phyloP scores from a whole-genome alignment of 495 filamentous ascomycete genomes.

The Lindgomyces ingoldianus region DNA sequence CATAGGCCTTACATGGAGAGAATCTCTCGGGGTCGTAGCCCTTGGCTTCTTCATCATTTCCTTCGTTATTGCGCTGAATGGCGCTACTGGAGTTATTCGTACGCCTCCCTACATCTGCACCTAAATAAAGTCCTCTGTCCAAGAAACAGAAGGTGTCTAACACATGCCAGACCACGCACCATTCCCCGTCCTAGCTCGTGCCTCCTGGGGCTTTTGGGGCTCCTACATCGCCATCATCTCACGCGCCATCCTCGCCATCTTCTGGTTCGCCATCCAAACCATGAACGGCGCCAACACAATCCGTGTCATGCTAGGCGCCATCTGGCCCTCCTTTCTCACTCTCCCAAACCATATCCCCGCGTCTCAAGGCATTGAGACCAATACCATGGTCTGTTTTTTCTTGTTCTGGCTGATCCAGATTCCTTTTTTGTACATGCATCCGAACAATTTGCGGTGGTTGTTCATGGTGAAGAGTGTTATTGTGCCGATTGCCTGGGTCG shows the following conservation, averaged over 20 bases:
- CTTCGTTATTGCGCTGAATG: constrained; percentile 64
- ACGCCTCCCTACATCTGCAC: not conserved
- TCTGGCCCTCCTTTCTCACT: constrained; percentile 53
- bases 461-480: constrained; percentile 61
- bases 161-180: constrained; percentile 57
- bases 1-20: constrained; percentile 59
- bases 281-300: constrained; percentile 67
- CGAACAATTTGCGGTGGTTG: constrained; percentile 58
- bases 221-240: constrained; percentile 68
- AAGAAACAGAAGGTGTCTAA: not conserved
- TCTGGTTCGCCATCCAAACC: constrained; percentile 73
- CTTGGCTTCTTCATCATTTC: constrained; percentile 63
- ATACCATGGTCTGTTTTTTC: constrained; percentile 65
- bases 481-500: constrained; percentile 55
- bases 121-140: not conserved
- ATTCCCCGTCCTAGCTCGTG: constrained; percentile 67
- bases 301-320: constrained; percentile 66
- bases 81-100: constrained; percentile 50
- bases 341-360: constrained; percentile 46
- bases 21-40: constrained; percentile 62
- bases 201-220: constrained; percentile 69
- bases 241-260: constrained; percentile 66
- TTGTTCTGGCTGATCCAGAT: constrained; percentile 62
- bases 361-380: constrained; percentile 62
- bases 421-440: constrained; percentile 57